These are phyloP conservation scores for Gracilariopsis chorda DNA, from an alignment of 23 red algal species.

Conservation along the genomic window DNA sequence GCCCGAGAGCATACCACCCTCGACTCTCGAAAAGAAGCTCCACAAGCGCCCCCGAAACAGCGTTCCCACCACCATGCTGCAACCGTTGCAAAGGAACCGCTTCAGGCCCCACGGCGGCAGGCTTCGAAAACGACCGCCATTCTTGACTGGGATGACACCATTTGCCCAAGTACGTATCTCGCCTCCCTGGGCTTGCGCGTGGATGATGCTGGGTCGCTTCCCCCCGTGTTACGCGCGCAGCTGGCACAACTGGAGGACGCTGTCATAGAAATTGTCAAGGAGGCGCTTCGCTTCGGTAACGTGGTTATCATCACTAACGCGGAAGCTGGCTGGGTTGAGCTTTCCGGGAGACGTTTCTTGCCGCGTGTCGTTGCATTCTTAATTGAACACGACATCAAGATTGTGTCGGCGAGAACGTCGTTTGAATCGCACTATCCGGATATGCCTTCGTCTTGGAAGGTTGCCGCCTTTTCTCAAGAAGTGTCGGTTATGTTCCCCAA, in stretches of 20 bases:
- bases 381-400: constrained; percentile 50
- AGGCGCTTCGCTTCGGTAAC: constrained; percentile 77
- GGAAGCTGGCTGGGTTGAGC: constrained; percentile 94
- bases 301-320: constrained; percentile 97
- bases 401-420: constrained; percentile 86
- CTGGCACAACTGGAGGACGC: constrained; percentile 45
- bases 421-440: constrained; percentile 88
- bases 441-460: constrained; percentile 92
- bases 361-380: constrained; percentile 74
- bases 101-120: not conserved
- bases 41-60: not conserved
- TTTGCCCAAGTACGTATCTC: constrained; percentile 51
- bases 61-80: not conserved
- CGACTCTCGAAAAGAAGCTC: not conserved
- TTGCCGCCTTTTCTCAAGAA: constrained; percentile 83
- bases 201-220: constrained; percentile 22
- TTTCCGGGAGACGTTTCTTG: constrained; percentile 81
- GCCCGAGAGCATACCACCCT: not conserved
- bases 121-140: constrained; percentile 60
- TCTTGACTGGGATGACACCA: constrained; percentile 66
- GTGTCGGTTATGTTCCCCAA: constrained; percentile 69
- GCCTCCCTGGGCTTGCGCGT: constrained; percentile 47
- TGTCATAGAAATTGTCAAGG: constrained; percentile 63
- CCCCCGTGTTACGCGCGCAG: not conserved
- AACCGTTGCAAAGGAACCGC: not conserved